These are phyloP conservation scores for Nymphaea colorata DNA, from an alignment of 164 flowering plant genomes.

Conservation along the genomic window DNA sequence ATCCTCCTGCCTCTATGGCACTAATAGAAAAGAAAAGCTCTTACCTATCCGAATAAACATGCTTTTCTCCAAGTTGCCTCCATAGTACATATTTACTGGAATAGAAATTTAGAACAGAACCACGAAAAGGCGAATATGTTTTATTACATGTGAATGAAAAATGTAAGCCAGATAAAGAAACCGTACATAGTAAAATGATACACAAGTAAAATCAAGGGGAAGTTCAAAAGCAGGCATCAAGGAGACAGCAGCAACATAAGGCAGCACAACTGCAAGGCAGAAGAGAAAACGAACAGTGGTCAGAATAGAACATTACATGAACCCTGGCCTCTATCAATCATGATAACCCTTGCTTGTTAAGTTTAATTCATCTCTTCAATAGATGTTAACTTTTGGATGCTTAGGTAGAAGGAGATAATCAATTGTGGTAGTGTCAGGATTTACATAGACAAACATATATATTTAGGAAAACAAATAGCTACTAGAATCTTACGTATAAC, in stretches of 20 bases:
- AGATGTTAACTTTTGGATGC: too few relatives aligned
- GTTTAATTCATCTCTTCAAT: neutral
- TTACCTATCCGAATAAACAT: too few relatives aligned
- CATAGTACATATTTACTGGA: neutral
- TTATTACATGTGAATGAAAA: neutral
- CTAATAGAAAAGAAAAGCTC: too few relatives aligned
- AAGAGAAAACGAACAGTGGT: neutral
- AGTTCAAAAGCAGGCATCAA: neutral
- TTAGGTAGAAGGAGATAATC: too few relatives aligned
- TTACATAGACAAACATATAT: too few relatives aligned
- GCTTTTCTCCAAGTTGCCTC: too few relatives aligned
- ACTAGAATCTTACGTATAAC: too few relatives aligned
- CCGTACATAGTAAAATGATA: neutral
- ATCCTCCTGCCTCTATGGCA: too few relatives aligned
- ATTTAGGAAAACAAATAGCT: too few relatives aligned
- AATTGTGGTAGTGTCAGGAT: too few relatives aligned
- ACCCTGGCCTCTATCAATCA: neutral
- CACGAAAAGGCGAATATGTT: neutral
- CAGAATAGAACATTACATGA: neutral
- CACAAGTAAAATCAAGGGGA: neutral
- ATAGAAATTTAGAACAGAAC: neutral
- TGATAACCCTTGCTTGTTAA: neutral
- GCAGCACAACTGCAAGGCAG: neutral
- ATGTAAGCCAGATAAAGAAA: neutral
- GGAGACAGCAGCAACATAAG: neutral